Base-by-base conservation (phyloP, 768 basidiomycete genomes). In the Kondoa subrosea region DNA sequence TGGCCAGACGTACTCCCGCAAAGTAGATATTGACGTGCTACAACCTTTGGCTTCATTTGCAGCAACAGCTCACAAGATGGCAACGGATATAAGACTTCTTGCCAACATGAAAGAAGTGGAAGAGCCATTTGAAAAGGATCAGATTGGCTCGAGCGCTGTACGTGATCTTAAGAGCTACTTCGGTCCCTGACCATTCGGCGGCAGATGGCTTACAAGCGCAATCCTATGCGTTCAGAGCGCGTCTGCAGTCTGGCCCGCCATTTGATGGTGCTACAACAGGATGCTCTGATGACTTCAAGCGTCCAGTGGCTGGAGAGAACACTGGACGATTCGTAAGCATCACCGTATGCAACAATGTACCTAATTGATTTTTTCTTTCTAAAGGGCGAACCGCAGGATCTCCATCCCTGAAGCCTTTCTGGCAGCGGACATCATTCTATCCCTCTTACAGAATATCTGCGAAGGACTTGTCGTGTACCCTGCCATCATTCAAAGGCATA, bases 391-490 rank as follows among this genome's bases (percentile, higher is more conserved):
- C 77, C 89, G 95, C 61, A 85, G 95, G 50, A 88, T 99, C 74
- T 90, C 91, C 25, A 84, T 97, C 57, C 95, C 95, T 1, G 93
- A 96, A 76, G 93, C 92, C 0, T 97, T 95, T 81, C 80, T 99
- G 62, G 92, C 95, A 0, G 89, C 92, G 31, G 95, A 99, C 77
- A 95, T 96, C 74, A 86, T 97, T 59, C 83, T 97, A 14, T 89
- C 89, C 69, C 96, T 91, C 26, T 81, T 99, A 27, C 91, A 93
- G 76, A 97, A 97, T 77, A 87, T 99, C 74, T 88, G 88, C 1
- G 95, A 97, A 78, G 95, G 93, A 0, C 82, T 99, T n/a, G 91
- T 97, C n/a, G 92, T 99, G 66, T 97, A 97, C 77, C 95, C 95
- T 12, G 86, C 84, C 76, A 93, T 99, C 69, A 97, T 99, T 71